A percentile compares a stretch with the other conserved stretches of the same genome.
These are phyloP conservation scores for Haplosporangium sp. DNA, from an alignment of 371 early-diverging fungal genomes.

Conservation along the genomic window DNA sequence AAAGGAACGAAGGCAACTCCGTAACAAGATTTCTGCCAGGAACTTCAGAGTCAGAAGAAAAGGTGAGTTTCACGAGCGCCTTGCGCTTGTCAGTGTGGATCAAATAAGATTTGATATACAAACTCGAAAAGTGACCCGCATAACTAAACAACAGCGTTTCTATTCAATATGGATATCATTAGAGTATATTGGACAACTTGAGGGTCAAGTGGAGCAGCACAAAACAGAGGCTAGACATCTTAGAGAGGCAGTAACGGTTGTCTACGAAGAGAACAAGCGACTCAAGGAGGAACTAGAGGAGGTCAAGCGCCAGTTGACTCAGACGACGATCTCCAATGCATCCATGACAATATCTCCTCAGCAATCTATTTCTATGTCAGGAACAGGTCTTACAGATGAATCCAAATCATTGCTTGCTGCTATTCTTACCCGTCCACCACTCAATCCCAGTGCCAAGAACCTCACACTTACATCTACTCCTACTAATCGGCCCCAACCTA, in stretches of 20 bases:
- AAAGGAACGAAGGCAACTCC: conserved; percentile 87
- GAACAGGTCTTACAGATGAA: conserved; percentile 26
- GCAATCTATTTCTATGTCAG: background rate
- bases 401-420: conserved; percentile 28
- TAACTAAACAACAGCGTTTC: background rate
- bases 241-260: conserved; percentile 37
- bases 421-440: conserved; percentile 15
- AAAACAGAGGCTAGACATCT: conserved; percentile 56
- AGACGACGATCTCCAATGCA: conserved; percentile 16
- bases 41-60: conserved; percentile 90
- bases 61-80: conserved; percentile 60
- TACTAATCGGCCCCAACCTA: conserved; percentile 19
- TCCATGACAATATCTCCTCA: conserved; percentile 13
- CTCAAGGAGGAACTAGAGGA: conserved; percentile 40
- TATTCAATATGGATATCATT: background rate
- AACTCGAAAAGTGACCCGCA: background rate
- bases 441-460: conserved; percentile 24
- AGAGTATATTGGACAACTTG: conserved; percentile 88
- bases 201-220: conserved; percentile 79
- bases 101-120: background rate
- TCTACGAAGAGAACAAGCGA: conserved; percentile 41
- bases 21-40: conserved; percentile 92
- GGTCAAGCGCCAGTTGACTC: conserved; percentile 23
- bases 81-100: background rate
- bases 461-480: conserved; percentile 18